These are phyloP conservation scores for Emydomyces testavorans DNA, from an alignment of 2,329 filamentous ascomycete genomes.

Conservation along the genomic window DNA sequence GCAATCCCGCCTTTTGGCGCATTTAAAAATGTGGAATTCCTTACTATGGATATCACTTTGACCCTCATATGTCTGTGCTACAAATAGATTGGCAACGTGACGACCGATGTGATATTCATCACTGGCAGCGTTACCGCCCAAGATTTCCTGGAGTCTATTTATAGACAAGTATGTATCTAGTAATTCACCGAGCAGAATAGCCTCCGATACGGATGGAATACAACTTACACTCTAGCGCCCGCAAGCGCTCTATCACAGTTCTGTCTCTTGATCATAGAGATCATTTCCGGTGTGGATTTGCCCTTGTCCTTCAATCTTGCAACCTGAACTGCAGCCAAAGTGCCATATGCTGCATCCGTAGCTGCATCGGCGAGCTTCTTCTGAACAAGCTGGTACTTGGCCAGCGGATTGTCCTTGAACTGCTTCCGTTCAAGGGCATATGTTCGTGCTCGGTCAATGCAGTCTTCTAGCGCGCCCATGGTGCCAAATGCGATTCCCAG, in stretches of 20 bases:
- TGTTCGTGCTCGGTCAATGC: constrained; percentile 63
- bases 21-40: constrained; percentile 32
- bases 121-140: constrained; percentile 95
- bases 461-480: constrained; percentile 90
- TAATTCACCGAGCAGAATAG: no score
- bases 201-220: neutral
- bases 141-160: constrained; percentile 71
- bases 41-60: constrained; percentile 95
- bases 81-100: constrained; percentile 91
- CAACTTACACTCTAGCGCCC: constrained; percentile 55
- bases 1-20: neutral
- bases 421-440: constrained; percentile 92
- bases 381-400: constrained; percentile 92
- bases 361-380: constrained; percentile 92
- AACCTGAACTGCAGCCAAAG: constrained; percentile 81
- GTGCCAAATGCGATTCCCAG: constrained; percentile 90
- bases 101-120: constrained; percentile 93
- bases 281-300: constrained; percentile 86
- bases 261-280: constrained; percentile 90
- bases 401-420: constrained; percentile 90
- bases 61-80: constrained; percentile 95
- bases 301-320: constrained; percentile 87
- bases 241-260: constrained; percentile 85
- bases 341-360: constrained; percentile 83
- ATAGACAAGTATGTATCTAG: no score